These are phyloP conservation scores for Fremontodendron californicum DNA, from an alignment of 345 rosid genomes.

Conservation along the genomic window DNA sequence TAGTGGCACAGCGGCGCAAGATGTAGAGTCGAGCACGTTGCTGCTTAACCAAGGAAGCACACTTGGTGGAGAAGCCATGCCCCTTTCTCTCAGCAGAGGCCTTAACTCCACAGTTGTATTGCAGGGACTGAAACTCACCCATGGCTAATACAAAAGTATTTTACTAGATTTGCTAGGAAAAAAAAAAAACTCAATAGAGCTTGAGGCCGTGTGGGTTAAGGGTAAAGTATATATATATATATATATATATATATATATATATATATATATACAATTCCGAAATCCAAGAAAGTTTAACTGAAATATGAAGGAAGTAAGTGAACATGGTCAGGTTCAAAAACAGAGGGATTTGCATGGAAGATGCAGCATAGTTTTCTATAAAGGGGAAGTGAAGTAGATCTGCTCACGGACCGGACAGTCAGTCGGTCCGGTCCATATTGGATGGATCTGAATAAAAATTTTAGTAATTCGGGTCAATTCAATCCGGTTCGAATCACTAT, in stretches of 20 bases:
- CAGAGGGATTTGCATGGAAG: conserved; percentile 48
- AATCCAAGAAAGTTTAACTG: conserved; percentile 30
- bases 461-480: too few species aligned
- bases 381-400: too few species aligned
- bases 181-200: conserved; percentile 49
- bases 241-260: conserved; percentile 14
- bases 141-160: conserved; percentile 14
- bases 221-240: conserved; percentile 27
- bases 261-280: not conserved
- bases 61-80: conserved; percentile 53
- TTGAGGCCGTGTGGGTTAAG: conserved; percentile 25
- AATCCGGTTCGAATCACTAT: too few species aligned
- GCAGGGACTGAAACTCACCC: conserved; percentile 31
- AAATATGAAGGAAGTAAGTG: conserved; percentile 40
- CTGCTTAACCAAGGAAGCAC: conserved; percentile 60
- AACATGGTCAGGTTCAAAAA: conserved; percentile 48
- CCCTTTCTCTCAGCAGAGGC: conserved; percentile 34
- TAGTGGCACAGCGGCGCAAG: conserved; percentile 74
- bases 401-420: too few species aligned
- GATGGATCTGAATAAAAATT: too few species aligned
- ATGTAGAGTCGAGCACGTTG: conserved; percentile 70
- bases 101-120: conserved; percentile 14
- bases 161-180: not conserved
- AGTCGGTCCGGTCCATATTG: too few species aligned
- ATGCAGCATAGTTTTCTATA: conserved; percentile 19